These are phyloP conservation scores for Backusella mclennaniae DNA, from an alignment of 192 early-diverging fungal genomes.

Conservation along the genomic window DNA sequence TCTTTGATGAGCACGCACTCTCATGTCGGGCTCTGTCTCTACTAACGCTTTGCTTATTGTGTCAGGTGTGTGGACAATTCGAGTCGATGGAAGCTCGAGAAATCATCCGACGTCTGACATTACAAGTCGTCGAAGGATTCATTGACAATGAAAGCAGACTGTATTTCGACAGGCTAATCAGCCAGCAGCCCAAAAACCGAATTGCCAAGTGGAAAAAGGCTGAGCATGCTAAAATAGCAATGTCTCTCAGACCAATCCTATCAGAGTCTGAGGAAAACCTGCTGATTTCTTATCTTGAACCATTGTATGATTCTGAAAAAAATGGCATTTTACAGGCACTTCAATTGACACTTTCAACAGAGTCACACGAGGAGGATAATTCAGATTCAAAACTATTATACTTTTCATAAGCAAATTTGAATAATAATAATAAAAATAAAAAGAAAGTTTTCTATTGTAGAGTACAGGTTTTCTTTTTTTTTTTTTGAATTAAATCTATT, in stretches of 20 bases:
- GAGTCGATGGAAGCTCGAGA: neutral
- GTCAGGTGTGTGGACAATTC: neutral
- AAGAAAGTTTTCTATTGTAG: neutral
- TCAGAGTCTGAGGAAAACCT: neutral
- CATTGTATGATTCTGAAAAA: neutral
- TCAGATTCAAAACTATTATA: neutral
- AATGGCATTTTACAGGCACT: constrained; percentile 12
- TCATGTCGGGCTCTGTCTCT: constrained; percentile 1
- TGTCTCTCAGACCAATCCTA: constrained; percentile 6
- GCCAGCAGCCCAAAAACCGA: neutral
- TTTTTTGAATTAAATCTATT: neutral
- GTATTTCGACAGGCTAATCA: neutral
- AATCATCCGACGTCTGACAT: neutral
- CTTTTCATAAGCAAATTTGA: neutral
- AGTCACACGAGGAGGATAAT: neutral
- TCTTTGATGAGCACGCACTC: neutral
- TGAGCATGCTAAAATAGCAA: neutral
- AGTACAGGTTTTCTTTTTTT: no score
- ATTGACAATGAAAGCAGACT: neutral
- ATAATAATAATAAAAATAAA: neutral
- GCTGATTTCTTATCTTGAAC: neutral
- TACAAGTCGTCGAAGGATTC: constrained; percentile 17
- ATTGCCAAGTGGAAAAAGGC: constrained; percentile 7
- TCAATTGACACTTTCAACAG: neutral
- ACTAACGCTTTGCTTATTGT: neutral